Base-by-base conservation (phyloP, 2,329 filamentous ascomycete species). In the Fusarium coffeatum region DNA sequence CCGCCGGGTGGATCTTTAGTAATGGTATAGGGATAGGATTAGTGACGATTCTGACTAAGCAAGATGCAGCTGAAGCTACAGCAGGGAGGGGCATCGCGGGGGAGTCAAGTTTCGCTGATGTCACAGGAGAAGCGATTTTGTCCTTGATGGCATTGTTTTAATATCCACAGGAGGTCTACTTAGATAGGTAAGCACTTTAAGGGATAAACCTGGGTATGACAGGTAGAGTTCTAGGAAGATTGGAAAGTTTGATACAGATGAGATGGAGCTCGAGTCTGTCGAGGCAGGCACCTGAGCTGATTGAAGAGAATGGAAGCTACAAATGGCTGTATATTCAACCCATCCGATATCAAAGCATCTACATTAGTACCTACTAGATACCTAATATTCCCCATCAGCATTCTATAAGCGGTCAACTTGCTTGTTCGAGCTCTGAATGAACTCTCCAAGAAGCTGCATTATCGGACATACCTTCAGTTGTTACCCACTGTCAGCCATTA, bases 31-130 rank as follows among this genome's bases (percentile, higher is more conserved):
- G 42, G 43, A n/a, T n/a, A 37, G 59, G 59, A 32, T 55, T 51
- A 41, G 46, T 32, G 51, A 61, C 18, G 20, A 16, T 27, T 27
- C 69, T 72, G 70, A 72, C 64, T 72, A 72, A 72, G 67, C 67
- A 48, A 15, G 23, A 8, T 40, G 55, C 57, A 72, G 59, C 34
- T 45, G 37, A 23, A 18, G 43, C 23, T 43, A 43, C 41, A 23
- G 41, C 41, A 15, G 22, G 23, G 63, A 71, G 63, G 66, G 69
- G 63, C 66, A 68, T 71, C 12, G 34, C 54, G 61, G 53, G 37
- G 32, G 32, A 48, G 20, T 32, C 22, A 34, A 25, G 41, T 50
- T 25, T 49, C 43, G 43, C 34, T 68, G 59, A 67, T 67, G 66
- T 62, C 61, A 69, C 47, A 7, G 34, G 34, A 37, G 34, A 51